Percentiles rank a stretch among this genome's conserved stretches.
phyloP scores from a whole-genome alignment of 345 rosid genomes.

The Noccaea bulbosa region DNA sequence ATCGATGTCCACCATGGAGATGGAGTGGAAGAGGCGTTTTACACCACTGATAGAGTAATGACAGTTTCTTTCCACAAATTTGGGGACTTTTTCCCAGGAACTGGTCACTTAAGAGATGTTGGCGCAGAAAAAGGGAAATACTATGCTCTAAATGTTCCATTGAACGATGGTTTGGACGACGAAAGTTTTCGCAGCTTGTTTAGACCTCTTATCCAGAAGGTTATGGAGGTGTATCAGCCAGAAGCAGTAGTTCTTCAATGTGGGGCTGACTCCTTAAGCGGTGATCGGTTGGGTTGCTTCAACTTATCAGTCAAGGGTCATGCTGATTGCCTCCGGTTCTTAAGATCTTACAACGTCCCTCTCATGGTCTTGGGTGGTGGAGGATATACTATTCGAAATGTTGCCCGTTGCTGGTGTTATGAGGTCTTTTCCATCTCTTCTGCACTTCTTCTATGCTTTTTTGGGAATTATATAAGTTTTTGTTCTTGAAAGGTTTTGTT shows the following conservation, averaged over 20 bases:
- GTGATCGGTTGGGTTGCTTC: constrained; percentile 96
- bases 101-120: constrained; percentile 82
- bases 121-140: constrained; percentile 72
- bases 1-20: constrained; percentile 99
- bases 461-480: constrained; percentile 9
- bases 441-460: neutral
- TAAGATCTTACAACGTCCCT: constrained; percentile 91
- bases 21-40: constrained; percentile 98
- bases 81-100: constrained; percentile 98
- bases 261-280: constrained; percentile 97
- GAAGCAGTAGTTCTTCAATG: constrained; percentile 99
- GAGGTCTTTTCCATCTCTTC: constrained; percentile 61
- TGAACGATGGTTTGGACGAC: constrained; percentile 92
- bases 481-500: constrained; percentile 35
- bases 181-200: constrained; percentile 79
- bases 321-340: constrained; percentile 91
- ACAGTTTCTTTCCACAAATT: constrained; percentile 96
- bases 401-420: constrained; percentile 99
- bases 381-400: constrained; percentile 96
- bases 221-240: constrained; percentile 96
- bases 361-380: constrained; percentile 99
- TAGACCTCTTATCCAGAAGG: constrained; percentile 83
- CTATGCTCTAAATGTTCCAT: constrained; percentile 94
- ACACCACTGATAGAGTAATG: constrained; percentile 99
- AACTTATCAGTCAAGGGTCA: constrained; percentile 98